These are phyloP conservation scores for Nephelium lappaceum DNA, from an alignment of 345 rosid genomes.

Conservation along the genomic window DNA sequence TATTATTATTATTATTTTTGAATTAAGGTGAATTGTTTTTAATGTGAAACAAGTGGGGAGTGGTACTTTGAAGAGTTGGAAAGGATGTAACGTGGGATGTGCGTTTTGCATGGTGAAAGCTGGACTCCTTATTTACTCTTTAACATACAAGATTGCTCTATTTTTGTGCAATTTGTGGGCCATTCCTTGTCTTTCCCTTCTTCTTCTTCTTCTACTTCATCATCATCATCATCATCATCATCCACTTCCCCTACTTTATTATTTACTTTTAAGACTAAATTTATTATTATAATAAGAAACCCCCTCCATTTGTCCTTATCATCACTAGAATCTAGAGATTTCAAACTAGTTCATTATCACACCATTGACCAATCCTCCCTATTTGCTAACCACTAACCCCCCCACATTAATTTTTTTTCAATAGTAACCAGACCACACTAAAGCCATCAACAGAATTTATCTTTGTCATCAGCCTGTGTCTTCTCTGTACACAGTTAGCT, in stretches of 20 bases:
- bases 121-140: constrained; percentile 17
- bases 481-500: not conserved
- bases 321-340: no score
- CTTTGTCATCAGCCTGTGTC: not conserved
- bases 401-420: no score
- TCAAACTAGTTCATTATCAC: not conserved
- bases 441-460: not conserved
- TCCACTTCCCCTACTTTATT: not conserved
- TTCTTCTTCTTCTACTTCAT: no score
- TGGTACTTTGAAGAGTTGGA: not conserved
- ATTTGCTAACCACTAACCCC: not conserved
- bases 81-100: constrained; percentile 16
- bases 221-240: not conserved
- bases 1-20: no score
- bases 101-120: constrained; percentile 32
- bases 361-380: not conserved
- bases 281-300: no score
- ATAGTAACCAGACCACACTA: not conserved
- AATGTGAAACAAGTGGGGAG: not conserved
- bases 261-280: not conserved
- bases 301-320: no score
- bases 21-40: not conserved
- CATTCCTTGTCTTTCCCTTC: constrained; percentile 11
- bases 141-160: constrained; percentile 13
- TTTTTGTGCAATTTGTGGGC: constrained; percentile 15